phyloP scores from a whole-genome alignment of 176 grass and related monocot genomes.

The Neostapfia colusana region DNA sequence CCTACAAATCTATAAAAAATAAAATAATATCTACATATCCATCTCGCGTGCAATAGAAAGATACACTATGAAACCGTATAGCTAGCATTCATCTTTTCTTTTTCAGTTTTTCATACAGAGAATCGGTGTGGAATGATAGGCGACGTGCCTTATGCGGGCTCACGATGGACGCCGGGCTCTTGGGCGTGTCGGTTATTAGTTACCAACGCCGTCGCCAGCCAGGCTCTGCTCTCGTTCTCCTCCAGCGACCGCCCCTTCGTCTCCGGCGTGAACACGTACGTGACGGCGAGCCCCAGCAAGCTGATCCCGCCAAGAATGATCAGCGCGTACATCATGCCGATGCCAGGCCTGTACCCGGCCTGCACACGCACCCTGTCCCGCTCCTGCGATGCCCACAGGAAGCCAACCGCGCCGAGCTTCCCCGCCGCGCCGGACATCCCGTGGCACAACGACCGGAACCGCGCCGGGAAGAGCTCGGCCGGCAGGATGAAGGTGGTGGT shows the following conservation, averaged over 20 bases:
- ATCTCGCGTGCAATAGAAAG: too few relatives aligned
- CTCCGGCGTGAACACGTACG: constrained; percentile 60
- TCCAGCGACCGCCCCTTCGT: constrained; percentile 69
- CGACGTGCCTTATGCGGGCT: constrained; percentile 43
- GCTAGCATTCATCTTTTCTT: background rate
- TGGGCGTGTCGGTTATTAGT: background rate
- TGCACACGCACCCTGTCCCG: background rate
- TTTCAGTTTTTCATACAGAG: constrained; percentile 31
- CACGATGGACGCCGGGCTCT: background rate
- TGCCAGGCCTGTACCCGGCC: constrained; percentile 28
- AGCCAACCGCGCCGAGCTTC: constrained; percentile 48
- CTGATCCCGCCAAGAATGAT: constrained; percentile 55
- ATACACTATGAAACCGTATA: too few relatives aligned
- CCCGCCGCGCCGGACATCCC: constrained; percentile 57
- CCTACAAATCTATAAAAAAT: too few relatives aligned
- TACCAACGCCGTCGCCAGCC: background rate
- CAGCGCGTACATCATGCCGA: constrained; percentile 59
- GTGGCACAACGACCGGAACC: constrained; percentile 57
- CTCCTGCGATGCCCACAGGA: constrained; percentile 56
- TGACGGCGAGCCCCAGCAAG: constrained; percentile 50
- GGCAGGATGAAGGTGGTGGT: constrained; percentile 71
- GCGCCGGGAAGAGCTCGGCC: constrained; percentile 61
- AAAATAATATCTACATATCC: too few relatives aligned
- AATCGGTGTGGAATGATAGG: constrained; percentile 41
- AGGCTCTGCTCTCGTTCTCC: constrained; percentile 45